phyloP scores from a whole-genome alignment of 163 green algal genomes.

The Coccomyxa subellipsoidea region DNA sequence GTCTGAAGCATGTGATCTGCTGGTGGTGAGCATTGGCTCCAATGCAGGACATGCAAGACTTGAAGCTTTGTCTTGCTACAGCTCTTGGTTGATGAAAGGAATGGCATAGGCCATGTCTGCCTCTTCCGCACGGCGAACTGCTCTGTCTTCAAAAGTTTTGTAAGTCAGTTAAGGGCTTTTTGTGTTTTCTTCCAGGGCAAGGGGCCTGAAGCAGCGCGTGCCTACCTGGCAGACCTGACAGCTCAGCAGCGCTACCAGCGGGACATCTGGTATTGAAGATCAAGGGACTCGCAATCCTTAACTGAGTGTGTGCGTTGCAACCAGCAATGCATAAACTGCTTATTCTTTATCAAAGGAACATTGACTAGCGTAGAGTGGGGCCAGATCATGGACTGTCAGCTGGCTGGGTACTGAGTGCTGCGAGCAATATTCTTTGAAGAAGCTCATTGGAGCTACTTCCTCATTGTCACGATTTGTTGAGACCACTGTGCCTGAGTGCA shows the following conservation, averaged over 20 bases:
- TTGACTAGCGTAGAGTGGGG: not conserved
- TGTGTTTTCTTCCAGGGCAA: no score
- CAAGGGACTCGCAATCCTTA: no score
- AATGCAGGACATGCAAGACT: no score
- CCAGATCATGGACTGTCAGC: no score
- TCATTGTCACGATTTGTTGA: not conserved
- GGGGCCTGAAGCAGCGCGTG: constrained; percentile 36
- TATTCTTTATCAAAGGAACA: not conserved
- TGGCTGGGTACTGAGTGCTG: no score
- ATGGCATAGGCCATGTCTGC: no score
- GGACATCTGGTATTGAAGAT: constrained; percentile 70
- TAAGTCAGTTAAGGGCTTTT: no score
- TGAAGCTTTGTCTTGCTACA: no score
- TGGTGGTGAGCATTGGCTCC: not conserved
- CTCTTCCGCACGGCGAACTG: no score
- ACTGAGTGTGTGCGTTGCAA: not conserved
- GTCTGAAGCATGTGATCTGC: not conserved
- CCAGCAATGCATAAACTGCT: not conserved
- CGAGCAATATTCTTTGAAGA: not conserved
- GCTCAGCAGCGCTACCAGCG: constrained; percentile 62
- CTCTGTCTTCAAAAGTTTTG: no score
- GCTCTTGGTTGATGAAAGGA: no score
- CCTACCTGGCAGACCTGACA: constrained; percentile 55
- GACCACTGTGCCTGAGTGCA: no score
- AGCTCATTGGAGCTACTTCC: not conserved